Evolutionary conservation across 192 early-diverging fungal genomes (phyloP).

Genomic region (Phlyctochytrium bullatum): DNA sequence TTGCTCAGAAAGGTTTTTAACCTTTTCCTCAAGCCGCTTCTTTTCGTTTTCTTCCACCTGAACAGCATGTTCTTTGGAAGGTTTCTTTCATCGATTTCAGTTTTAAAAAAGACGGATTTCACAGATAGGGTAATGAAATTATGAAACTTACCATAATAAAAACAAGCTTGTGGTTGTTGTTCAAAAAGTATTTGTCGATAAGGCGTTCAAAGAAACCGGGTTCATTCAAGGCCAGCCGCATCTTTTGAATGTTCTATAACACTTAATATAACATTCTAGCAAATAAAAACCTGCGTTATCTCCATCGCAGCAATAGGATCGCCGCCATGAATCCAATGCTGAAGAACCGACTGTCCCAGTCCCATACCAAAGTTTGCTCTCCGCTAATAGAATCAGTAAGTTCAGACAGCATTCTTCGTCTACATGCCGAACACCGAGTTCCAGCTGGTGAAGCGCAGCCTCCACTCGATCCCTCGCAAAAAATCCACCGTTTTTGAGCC

Average conservation of each 20-base stretch:
- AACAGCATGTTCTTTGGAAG: conserved; percentile 63
- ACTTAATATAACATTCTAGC: neutral
- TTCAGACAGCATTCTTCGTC: neutral
- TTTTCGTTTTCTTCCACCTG: conserved; percentile 63
- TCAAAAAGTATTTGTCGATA: conserved; percentile 74
- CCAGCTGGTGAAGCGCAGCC: conserved; percentile 82
- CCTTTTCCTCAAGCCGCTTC: conserved; percentile 59
- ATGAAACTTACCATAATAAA: conserved; percentile 68
- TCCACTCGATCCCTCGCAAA: conserved; percentile 78
- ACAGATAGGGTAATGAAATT: too few species aligned
- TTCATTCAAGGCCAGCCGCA: conserved; percentile 55
- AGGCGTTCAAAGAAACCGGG: conserved; percentile 69
- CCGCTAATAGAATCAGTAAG: conserved; percentile 48
- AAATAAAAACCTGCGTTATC: conserved; percentile 59
- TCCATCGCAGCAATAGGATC: conserved; percentile 82
- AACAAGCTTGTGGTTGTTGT: conserved; percentile 74
- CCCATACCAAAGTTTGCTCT: conserved; percentile 83
- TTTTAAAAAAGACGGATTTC: too few species aligned
- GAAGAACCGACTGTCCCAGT: conserved; percentile 72
- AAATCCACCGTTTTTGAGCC: conserved; percentile 45
- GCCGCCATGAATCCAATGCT: conserved; percentile 85
- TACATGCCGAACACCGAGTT: conserved; percentile 87
- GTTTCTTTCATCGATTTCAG: conserved; percentile 27
- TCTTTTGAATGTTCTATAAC: conserved; percentile 60
- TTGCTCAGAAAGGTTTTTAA: conserved; percentile 53